phyloP scores from a whole-genome alignment of 2,329 filamentous ascomycete species.

The Colletotrichum eleusines region DNA sequence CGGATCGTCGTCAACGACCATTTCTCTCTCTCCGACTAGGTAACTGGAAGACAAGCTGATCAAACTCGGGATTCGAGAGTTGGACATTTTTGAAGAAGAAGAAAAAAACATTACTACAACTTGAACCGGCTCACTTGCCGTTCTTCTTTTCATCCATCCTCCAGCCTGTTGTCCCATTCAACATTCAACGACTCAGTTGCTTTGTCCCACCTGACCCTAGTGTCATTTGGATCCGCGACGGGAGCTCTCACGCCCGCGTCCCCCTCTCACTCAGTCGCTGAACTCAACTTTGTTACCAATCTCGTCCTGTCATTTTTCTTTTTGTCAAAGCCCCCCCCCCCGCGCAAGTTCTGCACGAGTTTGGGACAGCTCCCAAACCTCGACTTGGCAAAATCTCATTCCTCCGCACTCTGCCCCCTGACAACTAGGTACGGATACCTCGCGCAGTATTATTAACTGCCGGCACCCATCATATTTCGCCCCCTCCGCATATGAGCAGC shows the following conservation, averaged over 20 bases:
- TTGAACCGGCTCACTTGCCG: background rate
- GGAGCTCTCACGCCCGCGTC: conserved; percentile 35
- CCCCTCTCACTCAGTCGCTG: conserved; percentile 11
- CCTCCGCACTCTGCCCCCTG: conserved; percentile 17
- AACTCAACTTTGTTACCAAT: conserved; percentile 12
- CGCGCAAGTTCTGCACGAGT: conserved; percentile 12
- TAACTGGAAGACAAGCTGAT: background rate
- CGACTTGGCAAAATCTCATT: conserved; percentile 16
- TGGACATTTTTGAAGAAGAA: background rate
- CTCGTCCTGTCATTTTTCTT: conserved; percentile 22
- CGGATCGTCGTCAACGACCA: background rate
- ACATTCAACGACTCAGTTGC: conserved; percentile 33
- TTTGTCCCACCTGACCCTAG: conserved; percentile 34
- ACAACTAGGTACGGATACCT: conserved; percentile 10
- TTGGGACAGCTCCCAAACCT: conserved; percentile 30
- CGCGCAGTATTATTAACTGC: conserved; percentile 13
- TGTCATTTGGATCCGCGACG: conserved; percentile 41
- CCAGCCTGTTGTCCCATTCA: conserved; percentile 19
- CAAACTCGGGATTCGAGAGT: background rate
- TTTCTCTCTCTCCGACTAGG: background rate
- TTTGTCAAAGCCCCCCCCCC: conserved; percentile 18
- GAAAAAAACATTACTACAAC: background rate
- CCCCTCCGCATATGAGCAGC: background rate
- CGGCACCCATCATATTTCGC: conserved; percentile 8
- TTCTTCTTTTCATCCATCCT: background rate